Evolutionary conservation across 108 stramenopile genomes (phyloP).

Genomic region (Nannochloropsis salina): DNA sequence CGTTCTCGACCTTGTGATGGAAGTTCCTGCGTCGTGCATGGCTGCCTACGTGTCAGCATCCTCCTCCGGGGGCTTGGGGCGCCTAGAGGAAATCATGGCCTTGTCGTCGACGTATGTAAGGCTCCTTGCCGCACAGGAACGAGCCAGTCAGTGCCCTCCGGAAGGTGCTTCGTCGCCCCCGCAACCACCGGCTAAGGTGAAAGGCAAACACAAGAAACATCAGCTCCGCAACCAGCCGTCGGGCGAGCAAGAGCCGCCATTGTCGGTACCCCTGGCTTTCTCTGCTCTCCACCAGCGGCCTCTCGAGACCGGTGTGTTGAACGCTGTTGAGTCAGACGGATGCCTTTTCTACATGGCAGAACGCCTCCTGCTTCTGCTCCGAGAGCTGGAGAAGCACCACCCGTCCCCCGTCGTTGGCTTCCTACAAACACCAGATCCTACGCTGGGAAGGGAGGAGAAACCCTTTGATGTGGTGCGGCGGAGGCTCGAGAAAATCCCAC

Average conservation of each 20-base stretch:
- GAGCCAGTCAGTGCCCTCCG: not conserved
- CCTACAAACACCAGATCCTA: not conserved
- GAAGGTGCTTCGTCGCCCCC: not conserved
- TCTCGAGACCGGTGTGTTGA: not conserved
- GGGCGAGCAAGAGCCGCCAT: not conserved
- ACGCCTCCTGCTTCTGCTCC: not conserved
- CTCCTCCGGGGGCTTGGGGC: not conserved
- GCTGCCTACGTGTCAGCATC: slow-evolving; percentile 2
- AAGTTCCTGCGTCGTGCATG: not conserved
- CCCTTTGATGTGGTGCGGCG: slow-evolving; percentile 9
- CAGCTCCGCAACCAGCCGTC: not conserved
- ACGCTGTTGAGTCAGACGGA: not conserved
- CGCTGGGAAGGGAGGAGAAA: not conserved
- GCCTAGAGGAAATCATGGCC: not conserved
- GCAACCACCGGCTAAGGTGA: not conserved
- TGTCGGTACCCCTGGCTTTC: not conserved
- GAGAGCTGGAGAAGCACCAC: not conserved
- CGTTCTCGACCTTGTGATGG: not conserved
- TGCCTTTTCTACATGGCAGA: slow-evolving; percentile 7
- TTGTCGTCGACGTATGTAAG: not conserved
- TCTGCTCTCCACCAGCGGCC: not conserved
- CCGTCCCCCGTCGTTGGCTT: not conserved
- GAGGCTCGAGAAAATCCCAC: not conserved
- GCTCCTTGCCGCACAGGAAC: slow-evolving; percentile 6
- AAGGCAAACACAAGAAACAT: not conserved